Conservation (phyloP, 129 eudicot genomes). For the Apium graveolens region DNA sequence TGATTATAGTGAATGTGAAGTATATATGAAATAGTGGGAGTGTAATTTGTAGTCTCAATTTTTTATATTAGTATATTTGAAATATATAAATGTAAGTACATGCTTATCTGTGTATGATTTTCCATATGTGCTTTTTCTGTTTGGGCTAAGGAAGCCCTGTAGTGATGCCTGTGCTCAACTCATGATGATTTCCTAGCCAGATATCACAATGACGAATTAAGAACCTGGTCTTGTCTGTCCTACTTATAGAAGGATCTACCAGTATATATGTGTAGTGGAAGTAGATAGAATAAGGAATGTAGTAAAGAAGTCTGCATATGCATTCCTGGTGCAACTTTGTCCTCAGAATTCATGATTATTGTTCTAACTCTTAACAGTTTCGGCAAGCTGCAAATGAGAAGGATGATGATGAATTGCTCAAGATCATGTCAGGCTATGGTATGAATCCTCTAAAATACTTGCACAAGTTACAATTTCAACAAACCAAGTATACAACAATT, state of each 20-base stretch:
- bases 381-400: slow-evolving; percentile 60
- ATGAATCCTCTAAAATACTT: slow-evolving; percentile 2
- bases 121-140: neutral
- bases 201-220: neutral
- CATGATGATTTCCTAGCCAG: neutral
- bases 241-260: neutral
- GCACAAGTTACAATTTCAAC: neutral
- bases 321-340: neutral
- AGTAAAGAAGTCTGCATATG: neutral
- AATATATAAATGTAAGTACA: neutral
- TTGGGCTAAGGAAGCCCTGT: neutral
- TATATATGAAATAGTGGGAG: neutral
- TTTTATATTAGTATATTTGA: too few species aligned
- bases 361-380: slow-evolving; percentile 34
- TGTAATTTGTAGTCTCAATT: neutral
- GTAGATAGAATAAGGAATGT: neutral
- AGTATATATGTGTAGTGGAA: neutral
- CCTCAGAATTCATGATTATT: neutral
- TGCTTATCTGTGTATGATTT: neutral
- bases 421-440: slow-evolving; percentile 90
- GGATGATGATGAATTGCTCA: slow-evolving; percentile 53
- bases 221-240: neutral
- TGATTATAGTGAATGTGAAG: too few species aligned
- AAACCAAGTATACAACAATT: neutral
- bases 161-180: too few species aligned